Base-by-base conservation (phyloP, 257 asterid species). In the Nemophila menziesii region DNA sequence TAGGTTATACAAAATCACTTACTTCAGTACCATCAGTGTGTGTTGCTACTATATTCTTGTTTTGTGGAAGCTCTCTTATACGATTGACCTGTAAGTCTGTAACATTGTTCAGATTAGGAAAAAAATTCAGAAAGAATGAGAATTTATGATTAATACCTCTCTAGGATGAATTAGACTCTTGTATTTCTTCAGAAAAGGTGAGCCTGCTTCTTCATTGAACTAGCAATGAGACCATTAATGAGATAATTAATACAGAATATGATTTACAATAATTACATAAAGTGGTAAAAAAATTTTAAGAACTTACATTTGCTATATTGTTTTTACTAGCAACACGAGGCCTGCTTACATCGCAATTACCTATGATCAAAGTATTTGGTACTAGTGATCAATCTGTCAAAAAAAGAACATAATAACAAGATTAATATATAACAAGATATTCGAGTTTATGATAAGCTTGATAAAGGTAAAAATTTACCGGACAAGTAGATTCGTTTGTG, bases 21-120 rank as follows among this genome's bases (percentile, higher is more conserved):
- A 83, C 97, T 65, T 87, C 95, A 64, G 97, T 95, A 51, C 92
- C 66, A 60, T 87, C 97, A 8, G 97, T 83, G 61, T 87, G 97
- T 3, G 97, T 87, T 4, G 95, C 97, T 42, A 87, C 65, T 52
- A 87, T 83, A 60, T 85, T 90, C 59, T 90, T 85, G 51, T 90
- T 81, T 60, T 70, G 94, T 1, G 99, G 94, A 66, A 90, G 74
- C 60, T 90, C 99, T 68, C 99, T 81, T 70, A 90, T 90, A 55
- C 99, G 71, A 70, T 90, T 90, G 18, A 85, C 96, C 99, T 90
- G 63, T 57, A 64, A 49, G 82, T 94, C 99, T 90, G 63, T 57
- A 64, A 49, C 22, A 34, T 17, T 52, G 40, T 45, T 26, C 20
- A 26, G 20, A 43, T 21, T 29, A 21, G 18, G 40, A 46, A 5